phyloP scores from a whole-genome alignment of 73 alveolate species.

The Paramecium sonneborni region DNA sequence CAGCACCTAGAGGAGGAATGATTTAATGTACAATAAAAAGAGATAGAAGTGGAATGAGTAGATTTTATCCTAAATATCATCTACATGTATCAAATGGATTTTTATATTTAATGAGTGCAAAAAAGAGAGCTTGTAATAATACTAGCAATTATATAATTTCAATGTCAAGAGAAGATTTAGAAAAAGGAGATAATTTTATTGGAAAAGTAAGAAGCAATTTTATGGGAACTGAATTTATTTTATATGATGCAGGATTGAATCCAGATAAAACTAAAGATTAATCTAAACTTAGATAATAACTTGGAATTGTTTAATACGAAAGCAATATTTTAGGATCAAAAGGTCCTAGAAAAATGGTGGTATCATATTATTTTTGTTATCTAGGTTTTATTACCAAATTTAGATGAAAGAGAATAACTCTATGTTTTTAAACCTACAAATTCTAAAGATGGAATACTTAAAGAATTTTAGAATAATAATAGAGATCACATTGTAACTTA shows the following conservation, averaged over 20 bases:
- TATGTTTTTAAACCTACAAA: slow-evolving; percentile 70
- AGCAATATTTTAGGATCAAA: slow-evolving; percentile 86
- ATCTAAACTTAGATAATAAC: slow-evolving; percentile 71
- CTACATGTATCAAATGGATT: slow-evolving; percentile 82
- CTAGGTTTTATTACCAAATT: slow-evolving; percentile 77
- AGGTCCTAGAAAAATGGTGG: slow-evolving; percentile 94
- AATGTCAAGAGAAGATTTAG: slow-evolving; percentile 73
- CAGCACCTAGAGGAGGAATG: slow-evolving; percentile 69
- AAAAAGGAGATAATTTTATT: slow-evolving; percentile 70
- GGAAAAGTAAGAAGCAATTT: slow-evolving; percentile 91
- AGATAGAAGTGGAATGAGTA: slow-evolving; percentile 80
- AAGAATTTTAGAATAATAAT: slow-evolving; percentile 68
- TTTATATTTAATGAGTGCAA: slow-evolving; percentile 83
- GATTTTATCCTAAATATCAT: slow-evolving; percentile 86
- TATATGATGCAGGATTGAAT: slow-evolving; percentile 84
- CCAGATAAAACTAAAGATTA: slow-evolving; percentile 80
- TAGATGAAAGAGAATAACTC: slow-evolving; percentile 61
- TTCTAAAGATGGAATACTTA: slow-evolving; percentile 73
- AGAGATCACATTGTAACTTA: slow-evolving; percentile 69
- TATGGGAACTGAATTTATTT: slow-evolving; percentile 88
- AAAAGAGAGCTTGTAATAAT: slow-evolving; percentile 80
- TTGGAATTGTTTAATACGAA: slow-evolving; percentile 84
- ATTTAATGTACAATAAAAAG: slow-evolving; percentile 81
- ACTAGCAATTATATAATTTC: slow-evolving; percentile 87
- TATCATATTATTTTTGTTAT: neutral